Percentiles rank a stretch among this genome's conserved stretches.
These are phyloP conservation scores for Metarhizium album DNA, from an alignment of 2,329 filamentous ascomycete genomes.

Conservation along the genomic window DNA sequence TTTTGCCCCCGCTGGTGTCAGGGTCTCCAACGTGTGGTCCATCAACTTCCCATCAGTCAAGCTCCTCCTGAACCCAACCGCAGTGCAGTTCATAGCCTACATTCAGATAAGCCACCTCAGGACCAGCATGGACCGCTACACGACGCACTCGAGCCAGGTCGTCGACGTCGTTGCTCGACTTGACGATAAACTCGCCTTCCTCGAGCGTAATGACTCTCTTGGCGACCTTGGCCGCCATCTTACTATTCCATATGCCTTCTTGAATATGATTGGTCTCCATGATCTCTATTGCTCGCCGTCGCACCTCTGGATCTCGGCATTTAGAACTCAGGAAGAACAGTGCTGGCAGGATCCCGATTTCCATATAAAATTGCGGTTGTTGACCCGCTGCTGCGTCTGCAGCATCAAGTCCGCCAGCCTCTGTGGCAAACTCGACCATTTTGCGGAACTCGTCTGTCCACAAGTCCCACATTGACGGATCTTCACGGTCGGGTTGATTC, in stretches of 20 bases:
- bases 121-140: constrained; percentile 1
- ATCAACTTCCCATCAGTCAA: neutral
- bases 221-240: constrained; percentile 4
- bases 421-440: constrained; percentile 3
- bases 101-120: constrained; percentile 2
- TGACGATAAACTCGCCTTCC: neutral
- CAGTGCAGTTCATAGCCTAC: constrained; percentile 4
- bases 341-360: constrained; percentile 2
- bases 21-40: no score
- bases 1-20: no score
- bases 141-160: constrained; percentile 1
- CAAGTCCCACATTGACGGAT: constrained; percentile 5
- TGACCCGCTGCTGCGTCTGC: neutral
- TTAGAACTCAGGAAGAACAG: constrained; percentile 3
- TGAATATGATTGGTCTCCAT: constrained; percentile 3
- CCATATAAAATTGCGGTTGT: constrained; percentile 5
- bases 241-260: constrained; percentile 6
- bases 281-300: constrained; percentile 2
- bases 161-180: neutral
- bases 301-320: constrained; percentile 4
- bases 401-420: neutral
- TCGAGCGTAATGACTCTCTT: constrained; percentile 1
- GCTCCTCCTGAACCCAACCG: constrained; percentile 4
- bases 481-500: constrained; percentile 1
- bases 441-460: constrained; percentile 4